Percentiles rank a stretch among this genome's conserved stretches.
phyloP scores from a whole-genome alignment of 257 asterid genomes.

The Forsythia suspensa region DNA sequence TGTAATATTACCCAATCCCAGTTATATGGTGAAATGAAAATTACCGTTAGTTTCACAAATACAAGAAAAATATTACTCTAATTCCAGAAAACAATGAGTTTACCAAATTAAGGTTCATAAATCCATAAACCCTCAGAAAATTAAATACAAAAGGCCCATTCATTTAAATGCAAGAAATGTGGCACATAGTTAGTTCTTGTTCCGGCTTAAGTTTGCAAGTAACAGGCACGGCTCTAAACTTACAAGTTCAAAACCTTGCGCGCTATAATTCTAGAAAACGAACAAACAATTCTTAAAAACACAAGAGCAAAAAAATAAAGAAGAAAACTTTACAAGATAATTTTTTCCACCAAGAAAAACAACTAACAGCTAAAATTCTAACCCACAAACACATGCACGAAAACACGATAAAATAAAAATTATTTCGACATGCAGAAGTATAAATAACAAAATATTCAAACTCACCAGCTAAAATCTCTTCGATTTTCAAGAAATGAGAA shows the following conservation, averaged over 20 bases:
- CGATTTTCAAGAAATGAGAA: constrained; percentile 10
- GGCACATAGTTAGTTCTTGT: neutral
- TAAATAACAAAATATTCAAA: constrained; percentile 10
- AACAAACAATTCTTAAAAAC: neutral
- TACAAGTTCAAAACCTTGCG: neutral
- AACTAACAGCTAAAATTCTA: neutral
- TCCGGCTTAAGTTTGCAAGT: neutral
- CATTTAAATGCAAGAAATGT: neutral
- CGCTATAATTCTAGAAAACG: neutral
- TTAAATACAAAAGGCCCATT: neutral
- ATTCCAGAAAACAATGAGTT: neutral
- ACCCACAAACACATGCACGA: neutral
- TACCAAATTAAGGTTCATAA: neutral
- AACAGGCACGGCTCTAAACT: neutral
- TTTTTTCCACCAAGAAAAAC: neutral
- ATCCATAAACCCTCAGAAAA: neutral
- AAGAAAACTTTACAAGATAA: neutral
- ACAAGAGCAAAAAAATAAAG: neutral
- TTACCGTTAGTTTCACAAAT: neutral
- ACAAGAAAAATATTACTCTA: neutral
- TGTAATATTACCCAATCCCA: neutral
- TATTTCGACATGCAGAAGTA: neutral
- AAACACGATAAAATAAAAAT: neutral
- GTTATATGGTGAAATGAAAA: neutral
- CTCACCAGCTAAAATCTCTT: constrained; percentile 30